Conservation (phyloP, 108 stramenopile genomes). For the Bacterosira constricta region DNA sequence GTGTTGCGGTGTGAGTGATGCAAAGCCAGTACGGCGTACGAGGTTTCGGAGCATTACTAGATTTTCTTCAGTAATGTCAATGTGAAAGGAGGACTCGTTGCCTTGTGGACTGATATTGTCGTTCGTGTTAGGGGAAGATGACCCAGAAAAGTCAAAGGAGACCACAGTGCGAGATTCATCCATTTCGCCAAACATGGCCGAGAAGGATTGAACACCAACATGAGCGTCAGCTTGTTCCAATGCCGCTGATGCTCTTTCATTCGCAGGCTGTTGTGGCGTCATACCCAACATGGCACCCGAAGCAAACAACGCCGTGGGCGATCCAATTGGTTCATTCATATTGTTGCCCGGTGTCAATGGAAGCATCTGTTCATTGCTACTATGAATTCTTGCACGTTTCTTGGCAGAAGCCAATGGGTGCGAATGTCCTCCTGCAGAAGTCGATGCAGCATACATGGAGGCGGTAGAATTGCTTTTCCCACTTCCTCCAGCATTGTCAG, state of each 20-base stretch:
- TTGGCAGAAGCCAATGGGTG: slow-evolving; percentile 5
- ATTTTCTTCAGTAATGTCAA: slow-evolving; percentile 85
- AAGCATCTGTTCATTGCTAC: too few relatives aligned
- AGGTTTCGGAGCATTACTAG: slow-evolving; percentile 64
- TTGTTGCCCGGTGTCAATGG: slow-evolving; percentile 8
- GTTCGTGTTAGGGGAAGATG: not conserved
- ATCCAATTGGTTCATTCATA: slow-evolving; percentile 37
- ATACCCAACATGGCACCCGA: slow-evolving; percentile 26
- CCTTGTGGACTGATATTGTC: not conserved
- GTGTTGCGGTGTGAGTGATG: slow-evolving; percentile 52
- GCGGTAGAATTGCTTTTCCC: not conserved
- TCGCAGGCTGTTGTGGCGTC: slow-evolving; percentile 12
- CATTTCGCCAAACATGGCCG: slow-evolving; percentile 47
- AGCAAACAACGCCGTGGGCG: slow-evolving; percentile 41
- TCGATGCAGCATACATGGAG: not conserved
- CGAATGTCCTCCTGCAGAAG: not conserved
- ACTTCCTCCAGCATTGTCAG: not conserved
- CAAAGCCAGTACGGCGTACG: slow-evolving; percentile 68
- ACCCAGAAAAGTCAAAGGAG: slow-evolving; percentile 81
- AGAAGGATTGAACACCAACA: slow-evolving; percentile 36
- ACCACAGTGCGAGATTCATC: slow-evolving; percentile 64
- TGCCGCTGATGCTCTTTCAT: slow-evolving; percentile 4
- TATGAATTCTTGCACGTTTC: slow-evolving; percentile 26
- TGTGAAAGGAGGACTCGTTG: slow-evolving; percentile 43
- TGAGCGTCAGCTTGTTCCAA: not conserved